Conservation (phyloP, 306 rosid species). For the Glycine soja region DNA sequence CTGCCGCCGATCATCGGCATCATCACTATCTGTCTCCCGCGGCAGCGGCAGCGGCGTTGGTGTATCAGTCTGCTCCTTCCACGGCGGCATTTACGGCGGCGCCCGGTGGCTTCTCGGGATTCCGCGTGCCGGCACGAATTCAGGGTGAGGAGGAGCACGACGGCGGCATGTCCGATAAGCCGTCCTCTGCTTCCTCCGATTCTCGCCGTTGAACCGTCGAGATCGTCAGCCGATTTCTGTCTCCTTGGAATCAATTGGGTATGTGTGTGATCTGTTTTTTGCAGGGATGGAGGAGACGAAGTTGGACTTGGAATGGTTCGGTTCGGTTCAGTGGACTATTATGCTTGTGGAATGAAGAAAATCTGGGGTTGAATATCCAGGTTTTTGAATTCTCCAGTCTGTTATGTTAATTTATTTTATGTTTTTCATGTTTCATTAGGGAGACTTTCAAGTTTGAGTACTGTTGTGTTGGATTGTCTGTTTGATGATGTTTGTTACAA, state of each 20-base stretch:
- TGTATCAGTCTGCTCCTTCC: conserved; percentile 51
- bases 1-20: conserved; percentile 30
- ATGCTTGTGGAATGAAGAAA: conserved; percentile 58
- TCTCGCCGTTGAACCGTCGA: conserved; percentile 76
- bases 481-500: conserved; percentile 48
- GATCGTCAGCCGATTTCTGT: conserved; percentile 4
- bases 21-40: conserved; percentile 36
- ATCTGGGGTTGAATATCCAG: conserved; percentile 60
- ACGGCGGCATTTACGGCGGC: conserved; percentile 58
- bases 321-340: conserved; percentile 55
- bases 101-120: conserved; percentile 70
- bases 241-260: conserved; percentile 35
- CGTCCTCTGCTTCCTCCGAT: conserved; percentile 94
- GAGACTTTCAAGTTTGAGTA: conserved; percentile 41
- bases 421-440: conserved; percentile 49
- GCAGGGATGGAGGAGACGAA: conserved; percentile 19
- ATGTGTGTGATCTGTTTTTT: neutral
- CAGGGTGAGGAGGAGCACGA: conserved; percentile 90
- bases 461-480: conserved; percentile 43
- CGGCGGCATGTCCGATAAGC: conserved; percentile 79
- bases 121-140: conserved; percentile 81
- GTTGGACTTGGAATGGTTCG: conserved; percentile 42
- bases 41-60: conserved; percentile 18
- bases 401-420: conserved; percentile 39
- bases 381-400: conserved; percentile 55